These are phyloP conservation scores for Paraphaeosphaeria sporulosa DNA, from an alignment of 2,329 filamentous ascomycete genomes.

Conservation along the genomic window DNA sequence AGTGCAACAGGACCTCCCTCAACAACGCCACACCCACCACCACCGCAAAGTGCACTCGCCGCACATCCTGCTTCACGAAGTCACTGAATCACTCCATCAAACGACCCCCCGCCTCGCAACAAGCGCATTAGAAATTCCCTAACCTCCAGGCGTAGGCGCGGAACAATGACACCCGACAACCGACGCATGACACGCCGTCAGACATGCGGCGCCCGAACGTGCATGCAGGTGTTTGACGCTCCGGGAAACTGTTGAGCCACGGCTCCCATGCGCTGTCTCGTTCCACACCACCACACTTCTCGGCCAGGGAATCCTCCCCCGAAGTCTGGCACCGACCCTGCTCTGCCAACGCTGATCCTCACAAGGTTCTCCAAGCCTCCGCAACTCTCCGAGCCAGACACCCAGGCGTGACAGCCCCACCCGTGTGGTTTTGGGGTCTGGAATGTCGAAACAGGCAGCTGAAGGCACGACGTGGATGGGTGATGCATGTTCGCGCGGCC, in stretches of 20 bases:
- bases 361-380: conserved; percentile 3
- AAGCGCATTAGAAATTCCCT: conserved; percentile 1
- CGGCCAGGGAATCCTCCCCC: not conserved
- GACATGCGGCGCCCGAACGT: not conserved
- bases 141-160: not conserved
- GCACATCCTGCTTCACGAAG: not conserved
- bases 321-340: not conserved
- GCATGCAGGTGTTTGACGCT: conserved; percentile 9
- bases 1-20: not conserved
- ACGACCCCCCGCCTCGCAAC: not conserved
- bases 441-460: not conserved
- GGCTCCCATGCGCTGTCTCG: not conserved
- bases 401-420: not conserved
- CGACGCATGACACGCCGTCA: conserved; percentile 5
- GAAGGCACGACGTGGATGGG: not conserved
- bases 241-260: conserved; percentile 7
- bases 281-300: not conserved
- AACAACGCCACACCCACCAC: not conserved
- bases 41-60: not conserved
- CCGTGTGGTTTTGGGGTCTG: not conserved
- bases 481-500: not conserved
- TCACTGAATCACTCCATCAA: not conserved
- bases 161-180: conserved; percentile 6
- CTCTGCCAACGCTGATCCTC: not conserved
- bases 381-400: not conserved